phyloP scores from a whole-genome alignment of 164 flowering plant genomes.

The Magnolia changhungtana region DNA sequence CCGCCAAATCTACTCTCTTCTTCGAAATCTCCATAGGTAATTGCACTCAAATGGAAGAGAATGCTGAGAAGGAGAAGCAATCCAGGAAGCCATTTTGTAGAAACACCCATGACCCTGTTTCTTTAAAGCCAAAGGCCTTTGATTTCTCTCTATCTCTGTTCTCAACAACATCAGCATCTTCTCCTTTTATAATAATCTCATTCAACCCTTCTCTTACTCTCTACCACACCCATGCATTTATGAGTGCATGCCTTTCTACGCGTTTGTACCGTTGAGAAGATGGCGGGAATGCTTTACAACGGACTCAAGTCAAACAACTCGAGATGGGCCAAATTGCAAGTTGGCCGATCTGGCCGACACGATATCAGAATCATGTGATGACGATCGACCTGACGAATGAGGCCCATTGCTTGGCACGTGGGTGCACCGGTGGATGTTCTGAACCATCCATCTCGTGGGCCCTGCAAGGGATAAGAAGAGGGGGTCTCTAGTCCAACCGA shows the following conservation, averaged over 20 bases:
- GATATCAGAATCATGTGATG: no score
- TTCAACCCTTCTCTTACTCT: background rate
- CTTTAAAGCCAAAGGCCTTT: background rate
- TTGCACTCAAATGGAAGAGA: constrained; percentile 19
- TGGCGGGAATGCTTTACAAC: background rate
- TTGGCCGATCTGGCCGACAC: no score
- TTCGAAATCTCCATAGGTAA: constrained; percentile 19
- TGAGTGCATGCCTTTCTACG: background rate
- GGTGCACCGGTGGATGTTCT: background rate
- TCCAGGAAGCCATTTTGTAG: constrained; percentile 2
- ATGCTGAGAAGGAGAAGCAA: constrained; percentile 18
- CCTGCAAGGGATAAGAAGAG: background rate
- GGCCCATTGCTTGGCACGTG: background rate
- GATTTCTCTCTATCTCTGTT: background rate
- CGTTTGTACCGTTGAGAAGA: background rate
- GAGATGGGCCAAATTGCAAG: no score
- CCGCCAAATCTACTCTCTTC: constrained; percentile 11
- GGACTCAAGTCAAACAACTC: no score
- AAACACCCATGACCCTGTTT: constrained; percentile 12
- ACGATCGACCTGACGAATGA: no score
- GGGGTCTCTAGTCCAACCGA: no score
- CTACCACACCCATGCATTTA: background rate
- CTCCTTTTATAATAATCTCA: background rate
- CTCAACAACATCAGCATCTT: background rate
- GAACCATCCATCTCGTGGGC: background rate